Base-by-base conservation (phyloP, 2,329 filamentous ascomycete species). In the Stemphylium lycopersici region DNA sequence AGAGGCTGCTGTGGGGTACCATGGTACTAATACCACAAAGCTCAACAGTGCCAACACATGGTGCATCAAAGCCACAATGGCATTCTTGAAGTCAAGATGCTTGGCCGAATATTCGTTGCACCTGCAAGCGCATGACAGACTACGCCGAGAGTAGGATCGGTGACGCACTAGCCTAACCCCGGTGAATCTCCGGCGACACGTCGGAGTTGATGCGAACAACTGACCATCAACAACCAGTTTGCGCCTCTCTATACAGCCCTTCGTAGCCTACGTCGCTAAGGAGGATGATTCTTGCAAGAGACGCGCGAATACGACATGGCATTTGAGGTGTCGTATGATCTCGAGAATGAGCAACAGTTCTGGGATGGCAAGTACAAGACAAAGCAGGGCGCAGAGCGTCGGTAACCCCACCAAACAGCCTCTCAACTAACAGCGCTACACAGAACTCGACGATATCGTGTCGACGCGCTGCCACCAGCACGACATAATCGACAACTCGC, bases 271-370 rank as follows among this genome's bases (percentile, higher is more conserved):
- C 62, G 46, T 61, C 56, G 62, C 59, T 56, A 56, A 62, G 54
- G 71, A 74, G 61, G 65, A 76, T 76, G 73, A 67, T 70, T 75
- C 58, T 73, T 65, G 58, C 58, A 63, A 62, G 60, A 62, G 61
- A 52, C 54, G 62, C 63, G 65, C 72, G 69, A 75, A 69, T 63
- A 62, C 70, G 78, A 69, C 63, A 87, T 88, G 85, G 78, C 90
- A 79, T 84, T 86, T 78, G 88, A 92, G 77, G 83, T 84, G 70
- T 83, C 83, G 67, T 84, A 85, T 76, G 83, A 81, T 71, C 83
- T 90, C 76, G 89, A 93, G 77, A 88, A 86, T 76, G 90, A 91
- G 79, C 85, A 91, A 76, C 88, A 93, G 78, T 92, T 96, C 79
- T 97, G 92, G 93, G 83, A 87, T 77, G 90, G 93, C 96, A 76